Evolutionary conservation across 768 basidiomycete species (phyloP).

Genomic region (Dioszegia crocea): DNA sequence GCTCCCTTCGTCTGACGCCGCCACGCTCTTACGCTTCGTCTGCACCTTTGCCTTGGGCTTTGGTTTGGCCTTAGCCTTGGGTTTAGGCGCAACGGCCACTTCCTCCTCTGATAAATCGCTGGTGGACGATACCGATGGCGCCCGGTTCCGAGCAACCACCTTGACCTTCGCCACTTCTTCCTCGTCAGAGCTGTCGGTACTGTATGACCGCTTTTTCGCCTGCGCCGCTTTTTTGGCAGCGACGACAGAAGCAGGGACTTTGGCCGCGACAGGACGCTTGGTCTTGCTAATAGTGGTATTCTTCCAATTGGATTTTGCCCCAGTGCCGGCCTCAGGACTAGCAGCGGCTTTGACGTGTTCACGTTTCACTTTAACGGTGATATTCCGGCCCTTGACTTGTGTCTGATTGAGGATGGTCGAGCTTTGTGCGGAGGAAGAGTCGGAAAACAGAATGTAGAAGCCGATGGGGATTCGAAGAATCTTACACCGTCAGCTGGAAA

Average conservation of each 20-base stretch:
- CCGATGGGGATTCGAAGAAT: conserved; percentile 66
- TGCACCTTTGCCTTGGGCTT: not conserved
- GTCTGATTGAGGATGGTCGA: conserved; percentile 56
- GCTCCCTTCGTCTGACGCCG: not conserved
- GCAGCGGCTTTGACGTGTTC: conserved; percentile 3
- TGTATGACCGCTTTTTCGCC: conserved; percentile 31
- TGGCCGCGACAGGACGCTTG: no score
- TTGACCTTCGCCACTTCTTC: not conserved
- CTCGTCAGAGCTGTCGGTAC: not conserved
- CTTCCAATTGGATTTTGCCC: no score
- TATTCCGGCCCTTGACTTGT: conserved; percentile 31
- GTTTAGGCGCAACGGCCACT: no score
- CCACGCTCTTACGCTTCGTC: not conserved
- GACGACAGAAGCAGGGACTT: no score
- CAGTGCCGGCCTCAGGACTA: no score
- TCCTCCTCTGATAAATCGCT: not conserved
- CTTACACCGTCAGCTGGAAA: conserved; percentile 51
- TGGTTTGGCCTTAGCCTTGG: not conserved
- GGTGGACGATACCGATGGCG: not conserved
- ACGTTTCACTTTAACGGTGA: conserved; percentile 28
- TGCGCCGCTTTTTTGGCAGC: conserved; percentile 15
- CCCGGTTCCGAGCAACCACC: not conserved
- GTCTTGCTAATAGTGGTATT: no score
- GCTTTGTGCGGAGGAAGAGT: conserved; percentile 63
- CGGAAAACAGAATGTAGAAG: conserved; percentile 77